A percentile compares a stretch with the other conserved stretches of the same genome.
Conservation (phyloP, 345 rosid species). For the Fremontodendron californicum region DNA sequence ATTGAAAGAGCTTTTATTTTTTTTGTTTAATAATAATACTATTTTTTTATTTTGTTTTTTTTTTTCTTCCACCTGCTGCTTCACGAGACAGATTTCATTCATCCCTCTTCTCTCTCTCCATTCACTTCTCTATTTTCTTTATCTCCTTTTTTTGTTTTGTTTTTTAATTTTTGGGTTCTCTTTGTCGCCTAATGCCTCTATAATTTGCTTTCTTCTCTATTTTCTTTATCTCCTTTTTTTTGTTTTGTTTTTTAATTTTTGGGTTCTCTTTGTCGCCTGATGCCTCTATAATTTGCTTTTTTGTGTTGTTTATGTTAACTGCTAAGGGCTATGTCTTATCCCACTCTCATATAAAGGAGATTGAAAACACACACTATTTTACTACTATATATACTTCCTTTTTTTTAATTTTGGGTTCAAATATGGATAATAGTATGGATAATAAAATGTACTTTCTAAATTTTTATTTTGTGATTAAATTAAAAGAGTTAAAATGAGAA, state of each 20-base stretch:
- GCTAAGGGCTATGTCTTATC: neutral
- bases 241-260: neutral
- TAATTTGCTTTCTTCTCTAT: neutral
- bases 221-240: neutral
- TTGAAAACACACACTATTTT: neutral
- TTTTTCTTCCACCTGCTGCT: conserved; percentile 25
- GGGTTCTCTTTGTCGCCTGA: neutral
- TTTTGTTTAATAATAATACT: neutral
- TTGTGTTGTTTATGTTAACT: neutral
- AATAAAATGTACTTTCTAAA: neutral
- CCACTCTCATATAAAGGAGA: neutral
- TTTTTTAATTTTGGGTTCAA: too few species aligned
- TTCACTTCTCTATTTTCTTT: neutral
- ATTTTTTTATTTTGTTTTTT: neutral
- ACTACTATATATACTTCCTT: too few species aligned
- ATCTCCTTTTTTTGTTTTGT: neutral
- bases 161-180: neutral
- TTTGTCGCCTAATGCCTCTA: neutral
- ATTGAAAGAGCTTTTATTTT: neutral
- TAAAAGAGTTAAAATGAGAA: neutral
- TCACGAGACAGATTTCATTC: conserved; percentile 39
- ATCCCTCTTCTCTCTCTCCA: neutral
- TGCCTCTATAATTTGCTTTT: neutral
- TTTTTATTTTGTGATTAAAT: neutral
- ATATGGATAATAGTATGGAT: neutral